These are phyloP conservation scores for Paragyromitra xinjiangensis DNA, from an alignment of 495 filamentous ascomycete species.

Conservation along the genomic window DNA sequence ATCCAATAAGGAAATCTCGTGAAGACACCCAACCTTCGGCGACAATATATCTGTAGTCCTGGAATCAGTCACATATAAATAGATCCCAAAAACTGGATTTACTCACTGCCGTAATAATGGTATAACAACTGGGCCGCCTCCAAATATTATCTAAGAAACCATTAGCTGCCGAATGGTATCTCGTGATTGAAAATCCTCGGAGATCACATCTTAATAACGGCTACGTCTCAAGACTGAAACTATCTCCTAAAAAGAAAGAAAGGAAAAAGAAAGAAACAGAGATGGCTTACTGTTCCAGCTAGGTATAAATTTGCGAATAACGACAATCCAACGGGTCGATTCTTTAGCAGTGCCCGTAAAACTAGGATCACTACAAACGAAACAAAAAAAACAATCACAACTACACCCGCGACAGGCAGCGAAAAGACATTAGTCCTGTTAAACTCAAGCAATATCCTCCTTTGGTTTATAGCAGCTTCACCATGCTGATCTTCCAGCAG, in stretches of 20 bases:
- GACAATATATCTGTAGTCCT: slow-evolving; percentile 68
- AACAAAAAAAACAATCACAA: slow-evolving; percentile 32
- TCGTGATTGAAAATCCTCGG: not conserved
- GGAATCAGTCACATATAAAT: not conserved
- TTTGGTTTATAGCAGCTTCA: slow-evolving; percentile 6
- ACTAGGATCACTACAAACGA: slow-evolving; percentile 70
- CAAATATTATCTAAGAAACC: slow-evolving; percentile 70
- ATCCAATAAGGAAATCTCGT: slow-evolving; percentile 79
- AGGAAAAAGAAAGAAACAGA: not conserved
- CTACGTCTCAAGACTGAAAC: not conserved
- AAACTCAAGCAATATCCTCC: not conserved
- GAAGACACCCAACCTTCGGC: slow-evolving; percentile 77
- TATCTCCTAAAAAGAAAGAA: not conserved
- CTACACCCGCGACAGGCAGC: not conserved
- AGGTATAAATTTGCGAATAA: slow-evolving; percentile 84
- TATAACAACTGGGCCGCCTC: slow-evolving; percentile 83
- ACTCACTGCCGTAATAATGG: slow-evolving; percentile 70
- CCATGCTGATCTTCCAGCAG: not conserved
- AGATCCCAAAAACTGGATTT: not conserved
- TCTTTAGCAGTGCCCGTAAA: slow-evolving; percentile 62
- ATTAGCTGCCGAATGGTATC: slow-evolving; percentile 18
- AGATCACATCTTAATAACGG: not conserved
- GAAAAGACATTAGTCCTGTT: slow-evolving; percentile 30
- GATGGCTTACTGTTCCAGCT: slow-evolving; percentile 63
- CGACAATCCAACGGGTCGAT: slow-evolving; percentile 64